These are phyloP conservation scores for Sporothrix mexicana DNA, from an alignment of 2,329 filamentous ascomycete genomes.

Conservation along the genomic window DNA sequence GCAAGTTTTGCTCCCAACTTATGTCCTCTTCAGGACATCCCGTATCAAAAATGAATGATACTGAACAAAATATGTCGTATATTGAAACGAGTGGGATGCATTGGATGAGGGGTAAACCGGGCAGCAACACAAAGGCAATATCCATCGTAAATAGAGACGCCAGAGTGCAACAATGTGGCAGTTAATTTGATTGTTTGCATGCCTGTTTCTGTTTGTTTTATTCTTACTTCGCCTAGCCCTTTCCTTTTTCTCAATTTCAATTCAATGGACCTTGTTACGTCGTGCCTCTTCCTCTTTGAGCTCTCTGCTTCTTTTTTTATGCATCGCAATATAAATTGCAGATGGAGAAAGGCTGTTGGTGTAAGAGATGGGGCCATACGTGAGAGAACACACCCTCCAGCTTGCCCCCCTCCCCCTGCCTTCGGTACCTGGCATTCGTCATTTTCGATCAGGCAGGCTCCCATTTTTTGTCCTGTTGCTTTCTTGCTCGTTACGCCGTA, in stretches of 20 bases:
- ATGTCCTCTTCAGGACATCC: not conserved
- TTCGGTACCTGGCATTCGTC: conserved; percentile 18
- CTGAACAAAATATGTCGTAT: no score
- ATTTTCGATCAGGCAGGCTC: conserved; percentile 22
- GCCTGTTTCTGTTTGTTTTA: no score
- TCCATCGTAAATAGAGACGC: no score
- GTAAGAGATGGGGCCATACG: not conserved
- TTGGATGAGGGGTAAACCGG: not conserved
- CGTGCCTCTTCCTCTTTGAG: conserved; percentile 17
- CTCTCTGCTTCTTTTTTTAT: not conserved
- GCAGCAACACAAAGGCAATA: not conserved
- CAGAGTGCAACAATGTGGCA: not conserved
- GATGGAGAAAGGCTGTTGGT: not conserved
- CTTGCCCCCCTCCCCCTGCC: not conserved
- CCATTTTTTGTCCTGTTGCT: not conserved
- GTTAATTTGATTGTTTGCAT: not conserved
- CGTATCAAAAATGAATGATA: not conserved
- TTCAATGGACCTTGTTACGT: not conserved
- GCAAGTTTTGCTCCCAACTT: not conserved
- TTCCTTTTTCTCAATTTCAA: not conserved
- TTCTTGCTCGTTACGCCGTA: not conserved
- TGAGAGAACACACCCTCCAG: not conserved
- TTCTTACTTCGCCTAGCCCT: not conserved
- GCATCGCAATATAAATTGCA: conserved; percentile 19
- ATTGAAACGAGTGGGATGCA: not conserved